Conservation (phyloP, 2,329 filamentous ascomycete genomes). For the Pseudogymnoascus sp. region DNA sequence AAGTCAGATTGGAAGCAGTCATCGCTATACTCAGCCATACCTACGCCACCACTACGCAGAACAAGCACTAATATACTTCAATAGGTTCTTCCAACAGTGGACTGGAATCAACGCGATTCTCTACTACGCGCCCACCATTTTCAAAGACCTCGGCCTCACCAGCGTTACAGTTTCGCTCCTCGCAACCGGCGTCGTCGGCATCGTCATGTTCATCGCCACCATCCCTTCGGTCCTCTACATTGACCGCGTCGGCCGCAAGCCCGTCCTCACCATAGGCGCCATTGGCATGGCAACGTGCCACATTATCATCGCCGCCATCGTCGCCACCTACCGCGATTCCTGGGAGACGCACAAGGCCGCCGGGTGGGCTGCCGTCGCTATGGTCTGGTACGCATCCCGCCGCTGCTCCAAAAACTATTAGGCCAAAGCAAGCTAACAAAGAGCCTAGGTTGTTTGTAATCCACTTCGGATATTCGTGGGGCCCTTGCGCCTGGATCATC, state of each 20-base stretch:
- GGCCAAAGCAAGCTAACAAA: not conserved
- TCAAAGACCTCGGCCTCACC: constrained; percentile 36
- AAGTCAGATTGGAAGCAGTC: not conserved
- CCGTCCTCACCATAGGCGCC: constrained; percentile 53
- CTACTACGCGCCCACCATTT: constrained; percentile 35
- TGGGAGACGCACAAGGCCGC: constrained; percentile 51
- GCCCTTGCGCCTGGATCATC: constrained; percentile 66
- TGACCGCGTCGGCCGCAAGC: constrained; percentile 55
- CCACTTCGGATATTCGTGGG: constrained; percentile 65
- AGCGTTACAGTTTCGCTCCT: constrained; percentile 46
- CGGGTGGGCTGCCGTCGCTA: constrained; percentile 58
- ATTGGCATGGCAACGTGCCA: constrained; percentile 61
- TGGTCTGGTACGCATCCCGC: constrained; percentile 63
- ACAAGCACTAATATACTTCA: not conserved
- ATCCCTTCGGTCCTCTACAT: constrained; percentile 59
- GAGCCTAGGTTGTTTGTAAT: not conserved
- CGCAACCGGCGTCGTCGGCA: constrained; percentile 63
- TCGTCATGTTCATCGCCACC: constrained; percentile 61
- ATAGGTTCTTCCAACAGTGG: constrained; percentile 45
- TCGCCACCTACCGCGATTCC: constrained; percentile 51
- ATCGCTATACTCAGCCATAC: not conserved
- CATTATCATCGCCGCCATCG: constrained; percentile 62
- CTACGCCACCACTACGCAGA: not conserved
- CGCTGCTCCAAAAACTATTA: constrained; percentile 33
- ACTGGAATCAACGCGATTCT: constrained; percentile 36